A percentile compares a stretch with the other conserved stretches of the same genome.
Conservation (phyloP, 2,329 filamentous ascomycete species). For the Cordyceps fumosorosea region DNA sequence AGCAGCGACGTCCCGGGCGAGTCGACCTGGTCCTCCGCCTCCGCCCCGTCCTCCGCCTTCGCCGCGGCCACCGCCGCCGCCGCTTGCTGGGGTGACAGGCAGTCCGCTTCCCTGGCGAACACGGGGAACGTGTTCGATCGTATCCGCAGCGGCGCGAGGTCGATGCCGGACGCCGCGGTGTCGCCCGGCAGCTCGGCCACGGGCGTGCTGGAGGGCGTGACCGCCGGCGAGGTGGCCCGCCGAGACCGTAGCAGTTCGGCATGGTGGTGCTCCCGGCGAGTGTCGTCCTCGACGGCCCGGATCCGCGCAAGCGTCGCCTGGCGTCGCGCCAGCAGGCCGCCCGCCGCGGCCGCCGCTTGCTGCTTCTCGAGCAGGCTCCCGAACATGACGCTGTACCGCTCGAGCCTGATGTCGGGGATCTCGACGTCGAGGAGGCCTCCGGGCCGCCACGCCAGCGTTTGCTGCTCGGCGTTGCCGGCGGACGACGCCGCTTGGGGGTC, state of each 20-base stretch:
- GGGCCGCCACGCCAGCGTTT: neutral
- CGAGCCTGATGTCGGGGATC: slow-evolving; percentile 74
- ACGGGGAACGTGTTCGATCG: slow-evolving; percentile 5
- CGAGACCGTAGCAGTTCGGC: slow-evolving; percentile 26
- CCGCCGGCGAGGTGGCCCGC: slow-evolving; percentile 42
- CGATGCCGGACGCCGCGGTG: neutral
- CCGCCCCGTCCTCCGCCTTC: no score
- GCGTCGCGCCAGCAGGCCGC: slow-evolving; percentile 45
- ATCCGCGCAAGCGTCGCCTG: slow-evolving; percentile 55
- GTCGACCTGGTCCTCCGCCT: neutral
- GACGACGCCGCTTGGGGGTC: neutral
- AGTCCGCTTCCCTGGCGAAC: neutral
- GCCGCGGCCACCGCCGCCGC: no score
- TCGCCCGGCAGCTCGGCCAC: neutral
- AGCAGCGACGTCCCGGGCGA: neutral
- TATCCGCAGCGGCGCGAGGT: slow-evolving; percentile 3
- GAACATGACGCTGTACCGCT: slow-evolving; percentile 94
- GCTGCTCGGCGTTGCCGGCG: neutral
- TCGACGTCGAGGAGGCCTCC: slow-evolving; percentile 60
- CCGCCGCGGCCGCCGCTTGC: slow-evolving; percentile 17
- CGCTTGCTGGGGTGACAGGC: neutral
- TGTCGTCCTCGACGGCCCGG: slow-evolving; percentile 43
- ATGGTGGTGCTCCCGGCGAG: slow-evolving; percentile 30
- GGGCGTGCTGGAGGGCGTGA: neutral
- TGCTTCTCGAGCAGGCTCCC: slow-evolving; percentile 57